Evolutionary conservation across 2,329 filamentous ascomycete species (phyloP).

Genomic region (Talaromyces albobiverticillius): DNA sequence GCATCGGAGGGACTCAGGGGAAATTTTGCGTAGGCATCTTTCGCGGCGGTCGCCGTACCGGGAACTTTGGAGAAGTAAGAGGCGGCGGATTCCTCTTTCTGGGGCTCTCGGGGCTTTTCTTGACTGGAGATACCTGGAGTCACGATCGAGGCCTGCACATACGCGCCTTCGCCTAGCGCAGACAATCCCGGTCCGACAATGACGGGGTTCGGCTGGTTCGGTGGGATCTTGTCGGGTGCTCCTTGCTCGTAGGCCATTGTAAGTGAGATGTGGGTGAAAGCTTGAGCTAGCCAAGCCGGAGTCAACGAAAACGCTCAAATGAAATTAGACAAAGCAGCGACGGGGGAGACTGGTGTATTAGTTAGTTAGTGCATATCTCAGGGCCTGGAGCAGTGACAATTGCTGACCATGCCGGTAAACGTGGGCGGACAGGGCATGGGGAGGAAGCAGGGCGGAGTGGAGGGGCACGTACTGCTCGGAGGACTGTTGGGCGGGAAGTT

Average conservation of each 20-base stretch:
- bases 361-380: not conserved
- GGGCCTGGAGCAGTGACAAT: too few relatives aligned
- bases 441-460: not conserved
- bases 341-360: not conserved
- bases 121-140: conserved; percentile 27
- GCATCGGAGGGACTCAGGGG: conserved; percentile 39
- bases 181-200: conserved; percentile 16
- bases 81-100: conserved; percentile 20
- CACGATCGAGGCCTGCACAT: conserved; percentile 26
- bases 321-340: not conserved
- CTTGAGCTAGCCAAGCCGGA: conserved; percentile 1
- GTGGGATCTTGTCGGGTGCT: conserved; percentile 14
- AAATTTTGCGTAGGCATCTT: conserved; percentile 20
- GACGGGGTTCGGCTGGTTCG: conserved; percentile 15
- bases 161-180: conserved; percentile 22
- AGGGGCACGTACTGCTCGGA: not conserved
- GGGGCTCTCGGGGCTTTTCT: conserved; percentile 15
- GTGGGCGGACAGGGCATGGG: not conserved
- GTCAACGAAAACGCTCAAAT: conserved; percentile 6
- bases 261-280: too few relatives aligned
- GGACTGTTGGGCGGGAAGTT: not conserved
- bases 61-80: conserved; percentile 30
- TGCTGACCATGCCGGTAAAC: too few relatives aligned
- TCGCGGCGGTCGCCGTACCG: conserved; percentile 18
- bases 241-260: conserved; percentile 16